Conservation (phyloP, 495 filamentous ascomycete species). For the Podospora conica region DNA sequence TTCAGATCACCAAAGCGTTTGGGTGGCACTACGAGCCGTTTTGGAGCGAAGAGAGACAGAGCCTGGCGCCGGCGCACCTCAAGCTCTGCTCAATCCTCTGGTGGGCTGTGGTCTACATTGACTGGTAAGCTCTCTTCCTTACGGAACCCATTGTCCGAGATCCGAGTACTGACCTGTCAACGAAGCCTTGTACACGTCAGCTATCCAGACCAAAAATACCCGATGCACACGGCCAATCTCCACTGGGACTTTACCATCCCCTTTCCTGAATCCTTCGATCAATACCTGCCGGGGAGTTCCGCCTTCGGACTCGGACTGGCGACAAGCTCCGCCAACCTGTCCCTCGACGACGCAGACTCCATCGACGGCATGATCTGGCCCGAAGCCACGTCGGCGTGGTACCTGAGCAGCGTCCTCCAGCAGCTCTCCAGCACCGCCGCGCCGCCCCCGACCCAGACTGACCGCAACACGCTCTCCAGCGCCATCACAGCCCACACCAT, state of each 20-base stretch:
- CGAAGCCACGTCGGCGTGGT: constrained; percentile 24
- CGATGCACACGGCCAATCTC: constrained; percentile 20
- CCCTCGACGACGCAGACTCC: constrained; percentile 15
- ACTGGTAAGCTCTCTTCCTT: constrained; percentile 18
- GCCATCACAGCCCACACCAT: constrained; percentile 16
- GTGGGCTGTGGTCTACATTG: constrained; percentile 30
- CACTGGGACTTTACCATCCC: constrained; percentile 16
- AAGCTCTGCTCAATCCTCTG: constrained; percentile 28
- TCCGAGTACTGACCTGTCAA: background rate
- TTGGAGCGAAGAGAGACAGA: constrained; percentile 16
- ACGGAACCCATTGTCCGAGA: no score
- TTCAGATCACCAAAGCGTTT: constrained; percentile 24
- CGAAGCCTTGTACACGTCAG: constrained; percentile 22
- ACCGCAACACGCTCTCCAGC: constrained; percentile 15
- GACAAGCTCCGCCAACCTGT: background rate
- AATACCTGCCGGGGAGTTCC: constrained; percentile 11
- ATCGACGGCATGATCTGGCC: constrained; percentile 24
- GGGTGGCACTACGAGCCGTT: constrained; percentile 23
- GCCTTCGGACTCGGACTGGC: constrained; percentile 11
- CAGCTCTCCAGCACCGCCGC: constrained; percentile 18
- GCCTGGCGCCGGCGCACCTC: constrained; percentile 12
- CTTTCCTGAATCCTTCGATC: constrained; percentile 22
- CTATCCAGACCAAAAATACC: constrained; percentile 24
- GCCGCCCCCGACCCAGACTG: background rate
- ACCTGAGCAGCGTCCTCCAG: constrained; percentile 20